Evolutionary conservation across 306 rosid species (phyloP).

Genomic region (Fragaria nilgerrensis): DNA sequence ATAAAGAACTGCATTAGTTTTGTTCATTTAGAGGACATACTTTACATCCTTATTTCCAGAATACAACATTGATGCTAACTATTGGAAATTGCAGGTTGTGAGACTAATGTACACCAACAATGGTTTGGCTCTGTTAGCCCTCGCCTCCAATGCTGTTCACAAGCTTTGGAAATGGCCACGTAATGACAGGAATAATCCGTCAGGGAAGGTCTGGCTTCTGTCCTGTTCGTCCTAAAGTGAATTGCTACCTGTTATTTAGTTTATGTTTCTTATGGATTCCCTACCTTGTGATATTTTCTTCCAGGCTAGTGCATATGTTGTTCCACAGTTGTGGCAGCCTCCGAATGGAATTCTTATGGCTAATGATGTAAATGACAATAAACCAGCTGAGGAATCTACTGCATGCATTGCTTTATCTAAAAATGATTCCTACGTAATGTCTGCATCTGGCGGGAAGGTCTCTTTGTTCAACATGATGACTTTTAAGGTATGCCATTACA

Average conservation of each 20-base stretch:
- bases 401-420: conserved; percentile 48
- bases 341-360: conserved; percentile 42
- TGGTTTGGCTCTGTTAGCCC: conserved; percentile 37
- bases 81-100: conserved; percentile 36
- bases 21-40: neutral
- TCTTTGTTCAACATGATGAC: conserved; percentile 51
- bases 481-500: conserved; percentile 34
- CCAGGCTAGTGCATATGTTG: conserved; percentile 40
- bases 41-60: neutral
- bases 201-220: conserved; percentile 34
- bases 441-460: conserved; percentile 50
- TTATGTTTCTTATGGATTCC: conserved; percentile 8
- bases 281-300: conserved; percentile 7
- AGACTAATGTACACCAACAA: conserved; percentile 42
- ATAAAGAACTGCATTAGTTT: neutral
- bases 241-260: neutral
- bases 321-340: conserved; percentile 51
- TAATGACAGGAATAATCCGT: conserved; percentile 38
- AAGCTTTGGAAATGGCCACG: conserved; percentile 56
- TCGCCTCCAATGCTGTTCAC: conserved; percentile 43
- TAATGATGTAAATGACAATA: conserved; percentile 38
- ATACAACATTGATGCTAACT: neutral
- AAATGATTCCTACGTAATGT: conserved; percentile 49
- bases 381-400: conserved; percentile 42
- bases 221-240: neutral